A percentile compares a stretch with the other conserved stretches of the same genome.
Evolutionary conservation across 768 basidiomycete species (phyloP).

Genomic region (Phaeotremella skinneri): DNA sequence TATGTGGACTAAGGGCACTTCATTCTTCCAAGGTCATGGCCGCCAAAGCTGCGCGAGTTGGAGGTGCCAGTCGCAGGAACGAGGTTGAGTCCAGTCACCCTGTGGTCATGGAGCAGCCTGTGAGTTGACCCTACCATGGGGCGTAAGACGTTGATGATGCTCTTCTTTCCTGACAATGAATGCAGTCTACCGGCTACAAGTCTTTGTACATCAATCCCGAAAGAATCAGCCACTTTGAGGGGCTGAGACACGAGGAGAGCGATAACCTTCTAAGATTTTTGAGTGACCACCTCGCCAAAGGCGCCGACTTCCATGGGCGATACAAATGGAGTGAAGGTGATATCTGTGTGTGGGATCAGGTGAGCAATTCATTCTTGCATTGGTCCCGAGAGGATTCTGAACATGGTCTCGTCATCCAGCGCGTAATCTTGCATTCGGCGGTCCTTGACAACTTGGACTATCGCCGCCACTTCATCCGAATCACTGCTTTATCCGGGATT

Average conservation of each 20-base stretch:
- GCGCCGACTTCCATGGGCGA: conserved; percentile 12
- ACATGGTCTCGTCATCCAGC: neutral
- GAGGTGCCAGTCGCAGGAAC: conserved; percentile 7
- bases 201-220: conserved; percentile 14
- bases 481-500: neutral
- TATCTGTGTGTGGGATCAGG: neutral
- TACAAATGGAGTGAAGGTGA: conserved; percentile 8
- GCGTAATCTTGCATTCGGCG: neutral
- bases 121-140: neutral
- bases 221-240: conserved; percentile 9
- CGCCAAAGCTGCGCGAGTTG: conserved; percentile 1
- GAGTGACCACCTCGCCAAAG: conserved; percentile 8
- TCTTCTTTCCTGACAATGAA: neutral
- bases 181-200: conserved; percentile 11
- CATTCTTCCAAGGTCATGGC: conserved; percentile 8
- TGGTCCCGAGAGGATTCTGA: neutral
- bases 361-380: too few relatives aligned
- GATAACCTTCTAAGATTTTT: conserved; percentile 15
- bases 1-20: conserved; percentile 8
- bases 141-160: too few relatives aligned
- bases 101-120: conserved; percentile 13
- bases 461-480: neutral
- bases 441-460: neutral
- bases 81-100: conserved; percentile 12
- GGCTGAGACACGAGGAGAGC: conserved; percentile 14